Evolutionary conservation across 2,329 filamentous ascomycete genomes (phyloP).

Genomic region (Daldinia sp.): DNA sequence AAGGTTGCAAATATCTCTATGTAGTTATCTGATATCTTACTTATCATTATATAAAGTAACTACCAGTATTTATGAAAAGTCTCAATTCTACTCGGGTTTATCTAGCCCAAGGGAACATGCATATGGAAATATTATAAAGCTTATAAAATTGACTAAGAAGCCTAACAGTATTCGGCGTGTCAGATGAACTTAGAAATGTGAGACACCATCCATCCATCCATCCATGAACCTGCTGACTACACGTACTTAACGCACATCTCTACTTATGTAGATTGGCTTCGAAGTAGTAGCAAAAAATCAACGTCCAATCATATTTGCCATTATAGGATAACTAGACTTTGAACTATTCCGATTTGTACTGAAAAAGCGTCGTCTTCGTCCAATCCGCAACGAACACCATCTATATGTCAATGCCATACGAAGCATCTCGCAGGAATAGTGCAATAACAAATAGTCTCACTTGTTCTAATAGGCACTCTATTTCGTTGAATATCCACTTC

Average conservation of each 20-base stretch:
- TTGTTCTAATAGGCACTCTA: neutral
- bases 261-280: neutral
- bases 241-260: neutral
- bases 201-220: slow-evolving; percentile 18
- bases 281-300: slow-evolving; percentile 2
- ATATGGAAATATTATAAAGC: neutral
- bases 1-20: neutral
- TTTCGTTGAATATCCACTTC: neutral
- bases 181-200: slow-evolving; percentile 20
- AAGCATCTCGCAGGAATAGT: slow-evolving; percentile 1
- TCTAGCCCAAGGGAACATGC: neutral
- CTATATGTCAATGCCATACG: neutral
- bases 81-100: neutral
- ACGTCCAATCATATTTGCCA: slow-evolving; percentile 13
- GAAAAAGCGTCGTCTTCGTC: neutral
- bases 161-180: neutral
- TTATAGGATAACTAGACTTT: slow-evolving; percentile 6
- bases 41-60: neutral
- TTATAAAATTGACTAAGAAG: neutral
- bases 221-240: neutral
- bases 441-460: neutral
- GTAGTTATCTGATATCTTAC: neutral
- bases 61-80: neutral
- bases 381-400: slow-evolving; percentile 1
- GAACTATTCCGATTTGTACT: slow-evolving; percentile 7